A percentile compares a stretch with the other conserved stretches of the same genome.
phyloP scores from a whole-genome alignment of 176 grass and related monocot genomes.

The Rhipidocladum racemiflorum region DNA sequence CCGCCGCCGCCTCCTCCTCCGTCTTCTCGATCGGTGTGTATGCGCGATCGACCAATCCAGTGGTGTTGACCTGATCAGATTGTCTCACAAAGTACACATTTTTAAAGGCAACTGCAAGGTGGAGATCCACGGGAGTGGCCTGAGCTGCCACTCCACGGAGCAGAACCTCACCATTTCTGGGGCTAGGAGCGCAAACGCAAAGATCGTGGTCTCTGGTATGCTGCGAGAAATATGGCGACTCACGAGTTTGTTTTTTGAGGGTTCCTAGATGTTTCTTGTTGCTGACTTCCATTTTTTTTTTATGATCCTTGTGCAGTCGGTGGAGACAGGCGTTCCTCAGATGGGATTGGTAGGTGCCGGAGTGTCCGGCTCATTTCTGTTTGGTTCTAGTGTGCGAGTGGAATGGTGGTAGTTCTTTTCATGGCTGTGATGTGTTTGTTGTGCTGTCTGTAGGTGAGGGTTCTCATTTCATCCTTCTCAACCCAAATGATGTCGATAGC shows the following conservation, averaged over 20 bases:
- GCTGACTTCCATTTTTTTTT: not conserved
- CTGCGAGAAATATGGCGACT: not conserved
- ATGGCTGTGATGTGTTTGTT: not conserved
- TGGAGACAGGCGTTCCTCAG: constrained; percentile 18
- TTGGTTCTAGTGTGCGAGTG: not conserved
- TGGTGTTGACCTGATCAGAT: not conserved
- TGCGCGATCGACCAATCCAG: not conserved
- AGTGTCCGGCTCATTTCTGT: not conserved
- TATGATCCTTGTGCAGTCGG: constrained; percentile 38
- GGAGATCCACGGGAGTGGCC: constrained; percentile 50
- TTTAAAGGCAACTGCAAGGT: constrained; percentile 71
- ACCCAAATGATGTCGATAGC: constrained; percentile 52
- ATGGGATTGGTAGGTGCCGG: constrained; percentile 24
- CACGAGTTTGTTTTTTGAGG: not conserved
- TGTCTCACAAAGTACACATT: not conserved
- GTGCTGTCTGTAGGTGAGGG: constrained; percentile 13
- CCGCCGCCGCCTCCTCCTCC: constrained; percentile 27
- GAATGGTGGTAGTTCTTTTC: not conserved
- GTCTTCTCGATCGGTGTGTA: constrained; percentile 55
- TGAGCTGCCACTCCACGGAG: constrained; percentile 37
- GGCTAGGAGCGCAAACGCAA: constrained; percentile 47
- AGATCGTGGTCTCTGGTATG: constrained; percentile 51
- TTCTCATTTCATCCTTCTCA: constrained; percentile 53
- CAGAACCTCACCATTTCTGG: constrained; percentile 50
- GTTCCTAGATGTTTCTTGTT: not conserved